Base-by-base conservation (phyloP, 805 yeast species). In the Pichia heedii region DNA sequence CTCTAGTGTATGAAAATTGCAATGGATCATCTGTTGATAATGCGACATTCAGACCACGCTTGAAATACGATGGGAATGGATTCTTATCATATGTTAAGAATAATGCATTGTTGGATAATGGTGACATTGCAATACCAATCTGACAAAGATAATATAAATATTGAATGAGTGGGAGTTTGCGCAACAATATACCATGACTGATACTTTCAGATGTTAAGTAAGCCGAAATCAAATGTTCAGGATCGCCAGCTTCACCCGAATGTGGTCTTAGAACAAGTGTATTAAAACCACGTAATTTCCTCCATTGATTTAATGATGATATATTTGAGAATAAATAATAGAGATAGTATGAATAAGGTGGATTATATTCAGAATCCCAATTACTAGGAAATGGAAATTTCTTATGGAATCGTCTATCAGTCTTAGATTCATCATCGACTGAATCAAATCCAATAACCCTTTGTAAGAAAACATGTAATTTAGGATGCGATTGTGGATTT, bases 201-300 rank as follows among this genome's bases (percentile, higher is more conserved):
- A 93, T 93, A 41, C 95, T 86, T 57, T 90, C 94, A 1, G 97
- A 80, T 1, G 93, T 77, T 55, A 93, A 65, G 56, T 84, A 93
- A 1, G 98, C 89, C 40, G 89, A 75, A 37, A 89, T 85, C 57
- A 94, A 71, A 68, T 93, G 98, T 57, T 93, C 97, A 1, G 97
- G 97, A 58, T 93, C 98, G 47, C 99, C 99, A n/a, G 98, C 99
- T 65, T 93, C 99, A 50, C 99, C 99, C 54, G 96, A 86, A 63
- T 93, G 99, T 4, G 99, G 99, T 56, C 98, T 76, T 54, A 93
- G 68, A n/a, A 87, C 94, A 64, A 93, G 81, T 0, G 97, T 89
- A 61, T 84, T 89, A 64, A 77, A 84, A 0, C 84, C 83, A 45
- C 89, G 73, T 45, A 68, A 71, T 29, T 71, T 66, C 65, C 99